Evolutionary conservation across 2,329 filamentous ascomycete genomes (phyloP).

Genomic region (Fusarium acutatum): DNA sequence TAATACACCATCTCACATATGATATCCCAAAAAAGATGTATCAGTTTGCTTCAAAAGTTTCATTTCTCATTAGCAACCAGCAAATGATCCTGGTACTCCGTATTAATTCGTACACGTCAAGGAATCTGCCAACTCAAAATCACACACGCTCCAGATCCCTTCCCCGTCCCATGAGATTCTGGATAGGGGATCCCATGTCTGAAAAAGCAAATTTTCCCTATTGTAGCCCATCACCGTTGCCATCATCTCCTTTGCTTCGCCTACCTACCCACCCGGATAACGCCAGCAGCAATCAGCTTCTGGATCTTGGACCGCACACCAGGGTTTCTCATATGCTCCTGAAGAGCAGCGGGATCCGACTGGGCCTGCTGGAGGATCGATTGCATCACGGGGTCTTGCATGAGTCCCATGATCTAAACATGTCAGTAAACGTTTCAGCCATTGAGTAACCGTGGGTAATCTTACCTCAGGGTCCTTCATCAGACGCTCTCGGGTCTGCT

Average conservation of each 20-base stretch:
- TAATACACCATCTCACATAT: not conserved
- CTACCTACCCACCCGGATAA: constrained; percentile 77
- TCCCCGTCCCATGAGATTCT: constrained; percentile 10
- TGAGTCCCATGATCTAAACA: constrained; percentile 80
- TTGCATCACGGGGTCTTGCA: constrained; percentile 98
- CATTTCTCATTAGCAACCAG: constrained; percentile 45
- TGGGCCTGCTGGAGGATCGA: constrained; percentile 97
- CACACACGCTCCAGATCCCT: constrained; percentile 30
- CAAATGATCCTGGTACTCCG: constrained; percentile 31
- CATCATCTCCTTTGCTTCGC: constrained; percentile 1
- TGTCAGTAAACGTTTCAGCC: constrained; percentile 40
- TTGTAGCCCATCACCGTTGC: constrained; percentile 11
- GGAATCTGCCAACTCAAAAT: constrained; percentile 34
- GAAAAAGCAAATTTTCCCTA: constrained; percentile 23
- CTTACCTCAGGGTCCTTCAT: constrained; percentile 89
- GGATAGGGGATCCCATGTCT: constrained; percentile 19
- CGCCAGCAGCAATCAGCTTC: constrained; percentile 91
- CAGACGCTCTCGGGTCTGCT: constrained; percentile 92
- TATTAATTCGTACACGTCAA: constrained; percentile 43
- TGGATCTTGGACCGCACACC: constrained; percentile 87
- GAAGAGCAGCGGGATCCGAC: constrained; percentile 87
- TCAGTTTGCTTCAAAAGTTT: constrained; percentile 34
- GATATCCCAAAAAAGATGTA: not conserved
- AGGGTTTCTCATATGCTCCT: constrained; percentile 97
- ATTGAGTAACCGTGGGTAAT: constrained; percentile 16